Percentiles rank a stretch among this genome's conserved stretches.
These are phyloP conservation scores for Scheffersomyces segobiensis DNA, from an alignment of 1,139 yeast genomes.

Conservation along the genomic window DNA sequence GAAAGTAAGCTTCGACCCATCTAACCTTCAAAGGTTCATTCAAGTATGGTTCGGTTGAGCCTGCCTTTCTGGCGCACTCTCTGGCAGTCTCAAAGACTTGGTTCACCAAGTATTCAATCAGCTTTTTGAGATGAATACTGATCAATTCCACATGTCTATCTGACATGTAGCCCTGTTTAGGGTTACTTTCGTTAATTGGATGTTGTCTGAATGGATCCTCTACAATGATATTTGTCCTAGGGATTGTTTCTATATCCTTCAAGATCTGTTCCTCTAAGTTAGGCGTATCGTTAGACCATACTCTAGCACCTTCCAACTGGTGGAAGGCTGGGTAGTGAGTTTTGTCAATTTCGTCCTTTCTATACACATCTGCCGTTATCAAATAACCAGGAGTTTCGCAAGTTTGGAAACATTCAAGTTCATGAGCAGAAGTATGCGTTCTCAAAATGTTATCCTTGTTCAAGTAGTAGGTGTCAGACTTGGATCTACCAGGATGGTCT, in stretches of 20 bases:
- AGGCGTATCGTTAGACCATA: constrained; percentile 62
- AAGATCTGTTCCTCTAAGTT: constrained; percentile 46
- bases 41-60: constrained; percentile 60
- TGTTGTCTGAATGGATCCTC: constrained; percentile 61
- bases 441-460: constrained; percentile 71
- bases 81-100: constrained; percentile 80
- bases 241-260: constrained; percentile 64
- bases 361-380: constrained; percentile 92
- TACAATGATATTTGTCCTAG: constrained; percentile 68
- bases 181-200: constrained; percentile 58
- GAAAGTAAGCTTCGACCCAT: constrained; percentile 96
- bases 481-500: constrained; percentile 93
- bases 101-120: constrained; percentile 78
- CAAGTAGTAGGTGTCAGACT: constrained; percentile 88
- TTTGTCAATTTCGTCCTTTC: constrained; percentile 92
- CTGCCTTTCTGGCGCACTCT: constrained; percentile 65
- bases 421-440: constrained; percentile 98
- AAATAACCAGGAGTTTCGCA: constrained; percentile 82
- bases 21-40: constrained; percentile 81
- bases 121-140: constrained; percentile 77
- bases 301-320: constrained; percentile 95
- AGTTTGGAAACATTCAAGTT: constrained; percentile 71
- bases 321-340: constrained; percentile 98
- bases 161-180: constrained; percentile 77
- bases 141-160: constrained; percentile 68